Evolutionary conservation across 2,329 filamentous ascomycete species (phyloP), one percentile per base, ranked within the genome.

Genomic region (Penicillium sclerotiorum): DNA sequence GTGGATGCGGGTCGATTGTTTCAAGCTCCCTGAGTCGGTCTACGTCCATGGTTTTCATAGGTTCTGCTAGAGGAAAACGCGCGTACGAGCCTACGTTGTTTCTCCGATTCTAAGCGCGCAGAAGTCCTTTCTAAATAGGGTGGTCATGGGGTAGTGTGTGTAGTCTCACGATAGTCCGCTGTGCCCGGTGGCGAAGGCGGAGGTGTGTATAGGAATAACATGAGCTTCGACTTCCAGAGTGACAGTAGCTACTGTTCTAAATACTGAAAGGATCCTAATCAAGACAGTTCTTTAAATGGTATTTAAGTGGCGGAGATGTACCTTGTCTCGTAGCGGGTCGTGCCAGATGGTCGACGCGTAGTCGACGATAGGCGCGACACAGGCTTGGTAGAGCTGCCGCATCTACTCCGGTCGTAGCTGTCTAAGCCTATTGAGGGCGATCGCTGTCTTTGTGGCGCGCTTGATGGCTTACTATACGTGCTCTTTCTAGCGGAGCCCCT

Each of bases 371-470:
- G 56, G 58, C 9, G 54, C 50, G 1, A 65, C 47, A 30, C 43
- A 64, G 4, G 61, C 61, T 43, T 63, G 50, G 40, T 65, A 64
- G 22, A 64, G 38, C 43, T 64, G 52, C 48, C 57, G 50, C 51
- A 64, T 64, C 35, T 64, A 38, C 30, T 56, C 50, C 11, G 48
- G 62, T 3, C 53, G 57, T 6, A 66, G 45, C 53, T 60, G 12
- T 28, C 60, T 53, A 15, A 65, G 48, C 18, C 59, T 47, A 9
- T 39, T 22, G 13, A 62, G 21, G 8, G 55, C 52, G n/a, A 63
- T 49, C 5, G 39, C 54, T 1, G 47, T 50, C 22, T 55, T 56
- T 5, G 49, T 62, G 21, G 54, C 55, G 30, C 49, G 48, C 45
- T 8, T n/a, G n/a, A n/a, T n/a, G n/a, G n/a, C n/a, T n/a, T n/a